Conservation (phyloP, 2,329 filamentous ascomycete genomes). For the Colletotrichum magnum region DNA sequence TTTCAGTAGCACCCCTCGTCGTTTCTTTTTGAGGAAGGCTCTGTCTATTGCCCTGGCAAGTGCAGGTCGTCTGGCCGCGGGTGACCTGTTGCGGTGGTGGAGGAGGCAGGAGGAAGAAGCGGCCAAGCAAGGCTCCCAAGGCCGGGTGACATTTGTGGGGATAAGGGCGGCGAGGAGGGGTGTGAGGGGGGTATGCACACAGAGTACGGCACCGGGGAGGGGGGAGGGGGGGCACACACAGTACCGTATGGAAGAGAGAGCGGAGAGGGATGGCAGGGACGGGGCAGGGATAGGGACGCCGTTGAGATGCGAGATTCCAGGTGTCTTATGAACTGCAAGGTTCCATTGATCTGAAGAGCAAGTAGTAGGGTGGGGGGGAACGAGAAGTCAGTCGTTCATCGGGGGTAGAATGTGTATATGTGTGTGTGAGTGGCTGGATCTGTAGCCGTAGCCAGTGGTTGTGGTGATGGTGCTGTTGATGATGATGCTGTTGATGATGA, state of each 20-base stretch:
- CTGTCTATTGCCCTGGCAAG: slow-evolving; percentile 34
- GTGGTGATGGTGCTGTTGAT: too few species aligned
- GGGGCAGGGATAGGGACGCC: slow-evolving; percentile 38
- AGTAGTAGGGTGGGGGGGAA: slow-evolving; percentile 25
- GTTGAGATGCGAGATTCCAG: slow-evolving; percentile 43
- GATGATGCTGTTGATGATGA: slow-evolving; percentile 1
- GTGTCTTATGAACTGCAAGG: slow-evolving; percentile 42
- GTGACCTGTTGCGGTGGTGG: slow-evolving; percentile 35
- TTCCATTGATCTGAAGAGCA: slow-evolving; percentile 39
- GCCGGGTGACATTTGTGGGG: slow-evolving; percentile 42
- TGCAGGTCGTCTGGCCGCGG: slow-evolving; percentile 28
- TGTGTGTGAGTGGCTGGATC: slow-evolving; percentile 32
- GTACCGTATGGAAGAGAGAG: slow-evolving; percentile 2
- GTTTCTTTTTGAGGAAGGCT: slow-evolving; percentile 41
- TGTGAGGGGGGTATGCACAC: slow-evolving; percentile 16
- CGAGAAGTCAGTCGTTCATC: slow-evolving; percentile 30
- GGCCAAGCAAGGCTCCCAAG: slow-evolving; percentile 27
- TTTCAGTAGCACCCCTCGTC: slow-evolving; percentile 41
- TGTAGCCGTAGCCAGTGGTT: slow-evolving; percentile 10
- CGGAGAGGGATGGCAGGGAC: slow-evolving; percentile 11
- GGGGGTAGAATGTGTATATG: slow-evolving; percentile 12
- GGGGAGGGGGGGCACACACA: neutral
- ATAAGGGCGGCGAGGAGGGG: slow-evolving; percentile 35
- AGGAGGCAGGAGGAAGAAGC: slow-evolving; percentile 18
- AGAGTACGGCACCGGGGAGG: slow-evolving; percentile 3